phyloP scores from a whole-genome alignment of 2,329 filamentous ascomycete genomes.

The Mycosphaerelloides madeirae region DNA sequence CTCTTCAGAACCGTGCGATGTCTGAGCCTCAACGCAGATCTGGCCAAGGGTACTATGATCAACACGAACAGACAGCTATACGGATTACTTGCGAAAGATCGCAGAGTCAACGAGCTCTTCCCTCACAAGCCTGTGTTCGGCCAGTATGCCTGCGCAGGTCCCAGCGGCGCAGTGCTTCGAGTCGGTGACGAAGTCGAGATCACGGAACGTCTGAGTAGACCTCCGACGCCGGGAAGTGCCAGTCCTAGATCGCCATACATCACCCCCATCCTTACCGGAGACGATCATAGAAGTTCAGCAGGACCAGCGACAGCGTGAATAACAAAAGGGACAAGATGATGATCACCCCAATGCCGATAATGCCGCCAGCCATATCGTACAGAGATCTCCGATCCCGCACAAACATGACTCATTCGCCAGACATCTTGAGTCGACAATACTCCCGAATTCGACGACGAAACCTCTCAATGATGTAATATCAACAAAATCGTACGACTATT shows the following conservation, averaged over 20 bases:
- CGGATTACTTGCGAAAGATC: slow-evolving; percentile 30
- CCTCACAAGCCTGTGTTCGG: slow-evolving; percentile 33
- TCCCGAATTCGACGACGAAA: no score
- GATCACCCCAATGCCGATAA: no score
- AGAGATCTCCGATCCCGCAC: no score
- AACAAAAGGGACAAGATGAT: no score
- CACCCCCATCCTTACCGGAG: slow-evolving; percentile 4
- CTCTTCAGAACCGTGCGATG: slow-evolving; percentile 29
- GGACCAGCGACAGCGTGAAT: slow-evolving; percentile 9
- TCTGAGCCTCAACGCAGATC: slow-evolving; percentile 31
- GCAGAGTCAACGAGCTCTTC: slow-evolving; percentile 30
- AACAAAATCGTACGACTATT: no score
- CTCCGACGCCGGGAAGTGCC: slow-evolving; percentile 26
- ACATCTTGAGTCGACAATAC: no score
- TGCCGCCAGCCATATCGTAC: no score
- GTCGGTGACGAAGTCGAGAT: slow-evolving; percentile 32
- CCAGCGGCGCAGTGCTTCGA: slow-evolving; percentile 29
- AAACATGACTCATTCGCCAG: no score
- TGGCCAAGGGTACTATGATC: slow-evolving; percentile 31
- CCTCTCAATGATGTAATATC: no score
- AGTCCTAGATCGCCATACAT: slow-evolving; percentile 36
- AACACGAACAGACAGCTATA: slow-evolving; percentile 31
- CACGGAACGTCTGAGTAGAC: slow-evolving; percentile 20
- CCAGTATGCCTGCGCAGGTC: slow-evolving; percentile 34
- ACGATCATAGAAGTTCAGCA: slow-evolving; percentile 3